Evolutionary conservation across 495 filamentous ascomycete genomes (phyloP), one percentile per base, ranked within the genome.

Genomic region (Bryoglossum gracile): DNA sequence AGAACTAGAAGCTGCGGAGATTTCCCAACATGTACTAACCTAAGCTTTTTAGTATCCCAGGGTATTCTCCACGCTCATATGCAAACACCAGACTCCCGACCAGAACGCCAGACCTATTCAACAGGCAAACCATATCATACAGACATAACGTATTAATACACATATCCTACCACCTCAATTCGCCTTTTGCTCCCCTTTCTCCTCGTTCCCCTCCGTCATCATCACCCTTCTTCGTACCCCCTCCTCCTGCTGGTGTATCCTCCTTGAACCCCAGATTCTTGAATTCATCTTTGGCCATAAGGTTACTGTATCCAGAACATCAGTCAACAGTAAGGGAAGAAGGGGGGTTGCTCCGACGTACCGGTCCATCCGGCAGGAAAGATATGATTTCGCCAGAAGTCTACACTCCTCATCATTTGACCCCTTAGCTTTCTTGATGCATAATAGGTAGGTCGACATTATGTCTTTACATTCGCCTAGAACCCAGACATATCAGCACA

Each of bases 201-300:
- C 67, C 70, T 41, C 64, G 56, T 33, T 64, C 65, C 8, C 35
- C 46, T 3, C n/a, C 32, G 13, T 33, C 51, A n/a, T 51, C 36
- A n/a, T 43, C 47, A 9, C 19, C 43, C 18, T 46, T 37, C 18
- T 25, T 10, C 23, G 36, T 48, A 13, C 5, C 44, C 11, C n/a
- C 32, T 17, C 48, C n/a, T n/a, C n/a, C n/a, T n/a, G n/a, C n/a
- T n/a, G n/a, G 44, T 17, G 67, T 60, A 8, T 73, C 62, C 23
- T 87, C 86, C 10, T 69, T 68, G 50, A 94, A 89, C 1, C 92
- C 92, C 19, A 98, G 71, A 55, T 98, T 98, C 66, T 84, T 84
- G 60, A 96, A 87, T 45, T 91, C 82, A 59, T 98, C 92, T 43
- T 78, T 86, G 16, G 89, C 88, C 92, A 98, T 98, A 25, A 98